A percentile compares a stretch with the other conserved stretches of the same genome.
Conservation (phyloP, 306 rosid genomes). For the Pueraria montana region DNA sequence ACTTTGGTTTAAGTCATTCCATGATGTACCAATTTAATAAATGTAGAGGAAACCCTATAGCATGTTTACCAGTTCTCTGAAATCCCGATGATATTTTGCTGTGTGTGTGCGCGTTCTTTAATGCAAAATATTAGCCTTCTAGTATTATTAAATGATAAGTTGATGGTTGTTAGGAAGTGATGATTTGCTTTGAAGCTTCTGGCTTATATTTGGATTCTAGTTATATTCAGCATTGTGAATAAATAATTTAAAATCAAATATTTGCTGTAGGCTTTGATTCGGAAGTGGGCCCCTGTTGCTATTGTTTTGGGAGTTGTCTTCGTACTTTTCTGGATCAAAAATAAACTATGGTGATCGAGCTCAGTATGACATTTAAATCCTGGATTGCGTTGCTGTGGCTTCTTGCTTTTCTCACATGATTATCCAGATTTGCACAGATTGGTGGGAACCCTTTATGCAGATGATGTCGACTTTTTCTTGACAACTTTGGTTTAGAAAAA, state of each 20-base stretch:
- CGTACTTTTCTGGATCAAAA: slow-evolving; percentile 96
- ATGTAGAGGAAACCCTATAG: slow-evolving; percentile 5
- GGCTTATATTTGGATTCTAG: slow-evolving; percentile 33
- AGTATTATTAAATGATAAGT: slow-evolving; percentile 6
- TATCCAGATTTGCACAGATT: slow-evolving; percentile 39
- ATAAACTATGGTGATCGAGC: slow-evolving; percentile 83
- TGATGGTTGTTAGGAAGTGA: slow-evolving; percentile 20
- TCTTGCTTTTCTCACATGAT: slow-evolving; percentile 40
- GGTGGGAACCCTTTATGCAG: slow-evolving; percentile 36
- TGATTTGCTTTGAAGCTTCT: slow-evolving; percentile 29
- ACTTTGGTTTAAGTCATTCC: background rate
- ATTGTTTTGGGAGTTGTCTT: slow-evolving; percentile 97
- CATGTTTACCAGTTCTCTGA: slow-evolving; percentile 2
- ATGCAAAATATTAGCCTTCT: slow-evolving; percentile 18
- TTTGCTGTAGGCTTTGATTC: slow-evolving; percentile 81
- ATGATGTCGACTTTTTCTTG: slow-evolving; percentile 39
- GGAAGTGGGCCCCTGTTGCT: slow-evolving; percentile 98
- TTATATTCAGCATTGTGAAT: slow-evolving; percentile 8
- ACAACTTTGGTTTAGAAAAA: slow-evolving; percentile 28
- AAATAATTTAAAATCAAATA: slow-evolving; percentile 45
- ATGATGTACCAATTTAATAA: background rate
- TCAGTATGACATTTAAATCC: slow-evolving; percentile 5
- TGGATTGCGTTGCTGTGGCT: slow-evolving; percentile 38
- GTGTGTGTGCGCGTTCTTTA: background rate
- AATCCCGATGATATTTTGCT: background rate